phyloP scores from a whole-genome alignment of 805 yeast genomes.

The Osmozyma mogii region DNA sequence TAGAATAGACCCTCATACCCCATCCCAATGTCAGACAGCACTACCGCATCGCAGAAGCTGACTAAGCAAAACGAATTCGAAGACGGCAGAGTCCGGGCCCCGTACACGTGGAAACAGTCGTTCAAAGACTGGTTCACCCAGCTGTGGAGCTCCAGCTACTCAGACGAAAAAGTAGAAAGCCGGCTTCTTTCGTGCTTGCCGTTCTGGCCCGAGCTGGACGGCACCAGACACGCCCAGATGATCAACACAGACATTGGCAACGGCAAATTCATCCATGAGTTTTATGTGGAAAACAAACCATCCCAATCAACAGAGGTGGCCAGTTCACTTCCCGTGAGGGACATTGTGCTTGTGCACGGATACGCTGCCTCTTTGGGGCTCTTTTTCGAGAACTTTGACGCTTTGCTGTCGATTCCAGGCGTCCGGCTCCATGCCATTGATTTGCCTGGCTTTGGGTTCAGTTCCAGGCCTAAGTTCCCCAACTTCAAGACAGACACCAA shows the following conservation, averaged over 20 bases:
- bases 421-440: slow-evolving; percentile 61
- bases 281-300: slow-evolving; percentile 48
- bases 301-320: too few species aligned
- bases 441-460: slow-evolving; percentile 63
- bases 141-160: slow-evolving; percentile 4
- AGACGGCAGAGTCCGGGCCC: slow-evolving; percentile 10
- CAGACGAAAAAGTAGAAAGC: slow-evolving; percentile 23
- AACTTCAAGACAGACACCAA: slow-evolving; percentile 20
- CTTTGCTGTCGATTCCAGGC: slow-evolving; percentile 41
- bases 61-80: not conserved
- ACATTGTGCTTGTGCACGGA: slow-evolving; percentile 79
- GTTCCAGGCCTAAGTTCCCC: slow-evolving; percentile 47
- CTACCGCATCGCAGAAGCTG: too few species aligned
- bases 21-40: slow-evolving; percentile 2
- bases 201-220: slow-evolving; percentile 48
- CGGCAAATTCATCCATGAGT: slow-evolving; percentile 67
- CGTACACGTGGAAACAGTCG: slow-evolving; percentile 10
- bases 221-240: slow-evolving; percentile 37
- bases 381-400: slow-evolving; percentile 61
- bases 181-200: slow-evolving; percentile 50
- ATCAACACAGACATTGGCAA: slow-evolving; percentile 49
- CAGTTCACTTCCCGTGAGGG: slow-evolving; percentile 20
- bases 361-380: slow-evolving; percentile 89
- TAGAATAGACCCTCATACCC: not conserved
- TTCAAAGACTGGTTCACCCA: slow-evolving; percentile 12